Evolutionary conservation across 345 rosid species (phyloP).

Genomic region (Lagerstroemia speciosa): DNA sequence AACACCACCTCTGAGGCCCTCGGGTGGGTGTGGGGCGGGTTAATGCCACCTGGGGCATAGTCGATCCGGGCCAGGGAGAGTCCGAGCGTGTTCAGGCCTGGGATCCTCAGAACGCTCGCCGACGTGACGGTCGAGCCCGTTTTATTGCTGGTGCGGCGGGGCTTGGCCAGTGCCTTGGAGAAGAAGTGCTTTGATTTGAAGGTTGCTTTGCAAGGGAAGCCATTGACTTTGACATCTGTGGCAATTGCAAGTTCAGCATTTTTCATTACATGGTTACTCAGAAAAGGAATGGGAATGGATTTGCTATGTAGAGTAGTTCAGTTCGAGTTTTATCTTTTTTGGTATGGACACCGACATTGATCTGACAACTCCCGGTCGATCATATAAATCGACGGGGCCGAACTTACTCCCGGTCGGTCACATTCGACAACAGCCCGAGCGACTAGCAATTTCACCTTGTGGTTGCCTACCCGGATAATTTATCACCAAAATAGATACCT

Average conservation of each 20-base stretch:
- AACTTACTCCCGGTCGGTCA: no score
- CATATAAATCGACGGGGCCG: no score
- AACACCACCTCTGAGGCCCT: not conserved
- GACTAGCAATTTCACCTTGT: no score
- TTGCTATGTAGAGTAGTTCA: not conserved
- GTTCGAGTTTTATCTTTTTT: not conserved
- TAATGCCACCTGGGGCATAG: not conserved
- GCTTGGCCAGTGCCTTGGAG: not conserved
- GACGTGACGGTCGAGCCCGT: not conserved
- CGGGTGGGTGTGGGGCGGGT: not conserved
- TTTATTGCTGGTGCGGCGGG: not conserved
- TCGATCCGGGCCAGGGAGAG: not conserved
- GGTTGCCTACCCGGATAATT: no score
- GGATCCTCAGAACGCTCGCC: not conserved
- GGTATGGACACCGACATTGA: no score
- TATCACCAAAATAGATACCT: no score
- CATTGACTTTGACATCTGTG: not conserved
- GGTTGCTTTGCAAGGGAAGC: not conserved
- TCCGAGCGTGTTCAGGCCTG: not conserved
- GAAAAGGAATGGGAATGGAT: not conserved
- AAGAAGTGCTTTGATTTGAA: not conserved
- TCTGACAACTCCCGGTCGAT: no score
- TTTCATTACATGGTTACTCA: no score
- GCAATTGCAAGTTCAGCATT: not conserved
- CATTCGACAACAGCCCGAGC: no score